Base-by-base conservation (phyloP, 1,139 yeast genomes). In the Yamadazyma triangularis region DNA sequence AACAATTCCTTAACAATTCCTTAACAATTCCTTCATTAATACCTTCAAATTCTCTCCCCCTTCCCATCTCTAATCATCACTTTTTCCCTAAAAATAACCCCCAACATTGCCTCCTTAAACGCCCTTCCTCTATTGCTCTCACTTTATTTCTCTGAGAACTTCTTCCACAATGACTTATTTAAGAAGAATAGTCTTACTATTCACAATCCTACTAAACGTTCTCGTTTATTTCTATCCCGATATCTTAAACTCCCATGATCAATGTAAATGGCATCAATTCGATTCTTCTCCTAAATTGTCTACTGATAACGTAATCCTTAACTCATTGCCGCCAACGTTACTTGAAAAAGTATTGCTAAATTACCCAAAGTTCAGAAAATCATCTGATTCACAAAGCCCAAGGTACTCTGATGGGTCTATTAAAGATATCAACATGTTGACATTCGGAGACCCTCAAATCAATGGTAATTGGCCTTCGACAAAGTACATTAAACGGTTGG, bases 381-480 rank as follows among this genome's bases (percentile, higher is more conserved):
- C n/a, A n/a, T n/a, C n/a, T n/a, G n/a, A n/a, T n/a, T n/a, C n/a
- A n/a, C 32, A 43, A 23, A 29, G 39, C 24, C 41, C 41, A 8
- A 33, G 24, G 9, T n/a, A n/a, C n/a, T n/a, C n/a, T n/a, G n/a
- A n/a, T n/a, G n/a, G n/a, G n/a, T 12, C 15, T 2, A 52, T 60
- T 10, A 51, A 63, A 13, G 86, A 79, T 45, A 71, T 83, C 36
- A 75, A 74, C 39, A 60, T 83, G 63, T 56, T 88, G 44, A 81
- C 95, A 3, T 81, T 88, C 55, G 98, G 97, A 8, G 98, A 91
- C 51, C 98, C 98, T 0, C 98, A 91, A 58, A 88, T 91, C 54
- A 83, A 89, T 40, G 97, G 97, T 1, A 76, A 79, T 41, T 79
- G 86, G 81, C 72, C 72, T 8, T 62, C 65, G 29, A 82, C 94